phyloP scores from a whole-genome alignment of 805 yeast genomes.

The Metschnikowia cerradonensis region DNA sequence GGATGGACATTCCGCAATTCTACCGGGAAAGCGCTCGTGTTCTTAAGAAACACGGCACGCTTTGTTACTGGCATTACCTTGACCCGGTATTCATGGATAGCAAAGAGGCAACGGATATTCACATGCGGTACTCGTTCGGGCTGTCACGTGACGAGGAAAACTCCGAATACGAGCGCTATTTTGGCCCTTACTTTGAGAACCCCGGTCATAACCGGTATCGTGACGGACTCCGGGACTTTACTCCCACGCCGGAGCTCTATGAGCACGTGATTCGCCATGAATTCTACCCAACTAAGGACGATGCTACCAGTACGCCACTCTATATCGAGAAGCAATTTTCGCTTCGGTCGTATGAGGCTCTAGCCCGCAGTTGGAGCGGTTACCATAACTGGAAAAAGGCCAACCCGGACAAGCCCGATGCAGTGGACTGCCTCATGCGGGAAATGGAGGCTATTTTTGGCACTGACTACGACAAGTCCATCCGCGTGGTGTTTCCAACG shows the following conservation, averaged over 20 bases:
- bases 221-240: constrained; percentile 36
- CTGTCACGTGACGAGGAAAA: constrained; percentile 18
- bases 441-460: constrained; percentile 41
- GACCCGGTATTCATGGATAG: constrained; percentile 59
- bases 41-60: constrained; percentile 58
- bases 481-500: constrained; percentile 54
- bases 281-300: constrained; percentile 25
- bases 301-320: constrained; percentile 17
- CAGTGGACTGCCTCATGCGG: constrained; percentile 45
- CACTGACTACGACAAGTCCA: constrained; percentile 41
- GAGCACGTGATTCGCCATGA: constrained; percentile 24
- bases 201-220: constrained; percentile 44
- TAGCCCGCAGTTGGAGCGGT: constrained; percentile 37
- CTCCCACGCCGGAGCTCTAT: constrained; percentile 25
- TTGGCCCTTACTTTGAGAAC: constrained; percentile 47
- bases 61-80: constrained; percentile 76
- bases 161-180: constrained; percentile 34
- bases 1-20: constrained; percentile 62
- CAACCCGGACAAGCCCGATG: constrained; percentile 37
- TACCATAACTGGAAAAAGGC: constrained; percentile 35
- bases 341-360: constrained; percentile 21
- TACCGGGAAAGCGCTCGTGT: constrained; percentile 47
- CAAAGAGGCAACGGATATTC: constrained; percentile 53
- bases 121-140: constrained; percentile 47
- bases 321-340: constrained; percentile 20